A percentile compares a stretch with the other conserved stretches of the same genome.
Conservation (phyloP, 2,329 filamentous ascomycete genomes). For the Pseudopyricularia cyperi region DNA sequence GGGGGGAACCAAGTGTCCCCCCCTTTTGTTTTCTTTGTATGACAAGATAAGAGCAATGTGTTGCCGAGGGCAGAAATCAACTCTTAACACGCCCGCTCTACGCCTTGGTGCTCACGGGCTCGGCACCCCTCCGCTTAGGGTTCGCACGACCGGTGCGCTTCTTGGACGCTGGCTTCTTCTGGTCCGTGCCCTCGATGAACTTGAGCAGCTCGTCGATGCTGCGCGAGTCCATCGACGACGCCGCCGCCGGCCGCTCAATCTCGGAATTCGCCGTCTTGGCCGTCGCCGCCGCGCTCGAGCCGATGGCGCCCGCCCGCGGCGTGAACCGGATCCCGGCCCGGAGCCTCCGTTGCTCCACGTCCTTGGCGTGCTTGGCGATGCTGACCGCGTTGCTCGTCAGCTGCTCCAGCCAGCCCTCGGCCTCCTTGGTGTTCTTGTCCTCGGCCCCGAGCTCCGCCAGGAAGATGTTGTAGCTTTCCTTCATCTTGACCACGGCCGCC, state of each 20-base stretch:
- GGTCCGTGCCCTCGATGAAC: slow-evolving; percentile 74
- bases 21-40: no score
- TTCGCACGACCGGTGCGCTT: slow-evolving; percentile 38
- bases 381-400: slow-evolving; percentile 90
- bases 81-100: background rate
- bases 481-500: slow-evolving; percentile 83
- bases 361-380: slow-evolving; percentile 88
- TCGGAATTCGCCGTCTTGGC: slow-evolving; percentile 5
- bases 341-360: slow-evolving; percentile 62
- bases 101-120: slow-evolving; percentile 4
- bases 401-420: slow-evolving; percentile 91
- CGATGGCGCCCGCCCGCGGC: slow-evolving; percentile 46
- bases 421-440: slow-evolving; percentile 96
- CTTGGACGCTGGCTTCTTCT: slow-evolving; percentile 33
- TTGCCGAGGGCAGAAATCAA: background rate
- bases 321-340: slow-evolving; percentile 58
- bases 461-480: slow-evolving; percentile 95
- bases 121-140: slow-evolving; percentile 38
- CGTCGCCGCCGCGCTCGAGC: slow-evolving; percentile 18
- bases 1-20: background rate
- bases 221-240: slow-evolving; percentile 51
- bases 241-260: slow-evolving; percentile 22
- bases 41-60: background rate
- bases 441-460: slow-evolving; percentile 71
- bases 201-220: slow-evolving; percentile 88